Base-by-base conservation (phyloP, 257 asterid species). In the Craterostigma plantagineum region DNA sequence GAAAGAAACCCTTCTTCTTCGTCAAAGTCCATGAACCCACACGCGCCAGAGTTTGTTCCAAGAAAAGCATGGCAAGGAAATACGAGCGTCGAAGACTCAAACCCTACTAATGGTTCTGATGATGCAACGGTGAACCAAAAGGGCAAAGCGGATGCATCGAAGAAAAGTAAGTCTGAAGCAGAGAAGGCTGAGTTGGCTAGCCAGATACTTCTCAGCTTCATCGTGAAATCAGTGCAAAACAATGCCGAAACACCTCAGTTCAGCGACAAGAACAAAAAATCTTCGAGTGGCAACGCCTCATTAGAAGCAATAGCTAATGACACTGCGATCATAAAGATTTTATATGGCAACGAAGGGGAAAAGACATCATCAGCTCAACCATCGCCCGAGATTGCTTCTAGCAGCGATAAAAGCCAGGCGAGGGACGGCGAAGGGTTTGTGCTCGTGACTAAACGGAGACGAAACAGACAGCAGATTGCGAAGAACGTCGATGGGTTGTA, bases 1-100 rank as follows among this genome's bases (percentile, higher is more conserved):
- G 66, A 67, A 58, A 62, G 46, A 38, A 63, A 72, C 11, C 58
- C 36, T 37, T 63, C 56, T 48, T 63, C 61, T 16, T 60, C 65
- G 4, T n/a, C n/a, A n/a, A 76, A 60, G 72, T 72, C 57, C 9
- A 83, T 90, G 99, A 90, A 90, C 52, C 95, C 99, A 11, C 87
- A 75, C 55, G 99, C 99, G 37, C 95, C 94, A 1, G 99, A 77
- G 60, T 90, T 46, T 58, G 80, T 90, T 61, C 99, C 99, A 11
- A 60, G 66, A 66, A 55, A 57, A 46, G 77, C 80, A 14, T 68
- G 81, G 91, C 73, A 63, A 48, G 62, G 45, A 27, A 51, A 58
- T 51, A 50, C 69, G 23, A 40, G 61, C 33, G 15, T 60, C 40
- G 92, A 82, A 53, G 85, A 67, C 59, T 69, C 71, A 12, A 67